Conservation (phyloP, 2,329 filamentous ascomycete species). For the Pseudogymnoascus sp. region DNA sequence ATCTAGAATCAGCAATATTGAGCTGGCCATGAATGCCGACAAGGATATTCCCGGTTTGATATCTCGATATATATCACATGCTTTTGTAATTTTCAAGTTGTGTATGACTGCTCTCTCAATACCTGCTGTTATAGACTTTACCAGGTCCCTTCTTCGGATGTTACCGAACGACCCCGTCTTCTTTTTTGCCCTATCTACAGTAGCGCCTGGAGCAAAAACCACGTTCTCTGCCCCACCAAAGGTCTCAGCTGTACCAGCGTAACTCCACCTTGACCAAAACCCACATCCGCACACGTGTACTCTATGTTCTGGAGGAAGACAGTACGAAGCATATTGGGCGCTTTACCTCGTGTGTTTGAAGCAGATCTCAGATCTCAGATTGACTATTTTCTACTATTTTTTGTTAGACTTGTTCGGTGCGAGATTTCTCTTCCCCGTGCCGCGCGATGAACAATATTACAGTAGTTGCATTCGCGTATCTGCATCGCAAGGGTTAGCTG, state of each 20-base stretch:
- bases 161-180: not conserved
- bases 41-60: slow-evolving; percentile 89
- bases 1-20: slow-evolving; percentile 96
- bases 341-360: not conserved
- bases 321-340: not conserved
- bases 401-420: not conserved
- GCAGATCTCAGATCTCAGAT: not conserved
- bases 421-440: not conserved
- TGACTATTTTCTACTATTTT: not conserved
- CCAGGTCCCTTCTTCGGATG: not conserved
- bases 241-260: not conserved
- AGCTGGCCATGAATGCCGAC: slow-evolving; percentile 76
- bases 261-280: not conserved
- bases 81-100: slow-evolving; percentile 42
- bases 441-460: not conserved
- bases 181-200: not conserved
- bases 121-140: not conserved
- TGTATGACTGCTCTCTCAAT: not conserved
- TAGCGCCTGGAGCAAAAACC: not conserved
- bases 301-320: too few species aligned
- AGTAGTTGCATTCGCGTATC: not conserved
- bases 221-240: not conserved
- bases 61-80: slow-evolving; percentile 92
- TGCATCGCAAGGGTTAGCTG: not conserved
- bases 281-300: not conserved